Evolutionary conservation across 345 rosid species (phyloP), one percentile per base, ranked within the genome.

Genomic region (Carallia brachiata): DNA sequence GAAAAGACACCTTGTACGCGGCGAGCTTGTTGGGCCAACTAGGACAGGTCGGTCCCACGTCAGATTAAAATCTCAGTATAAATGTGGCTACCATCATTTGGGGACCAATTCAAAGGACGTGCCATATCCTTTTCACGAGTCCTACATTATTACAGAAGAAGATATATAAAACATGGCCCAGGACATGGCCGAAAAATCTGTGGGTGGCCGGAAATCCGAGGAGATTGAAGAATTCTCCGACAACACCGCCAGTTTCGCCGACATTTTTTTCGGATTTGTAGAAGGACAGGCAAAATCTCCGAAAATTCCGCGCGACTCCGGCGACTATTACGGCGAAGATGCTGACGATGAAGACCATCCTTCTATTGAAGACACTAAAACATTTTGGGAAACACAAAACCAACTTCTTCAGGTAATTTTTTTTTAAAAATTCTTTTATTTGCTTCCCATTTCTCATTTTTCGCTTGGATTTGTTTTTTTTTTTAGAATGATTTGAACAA

Each of bases 331-430:
- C 6, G 82, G 65, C 2, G 74, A 65, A 1, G 68, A 56, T 32
- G 83, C 79, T 1, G 85, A 71, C 17, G 87, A 73, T 0, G 50
- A 0, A 71, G 52, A 23, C 70, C 64, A 9, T 13, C 69, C 5
- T 59, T 71, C 65, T 62, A 68, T 73, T 16, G 86, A 87, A 74
- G 90, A 83, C 72, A 83, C 53, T 55, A 89, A 19, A 65, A 75
- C 36, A n/a, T 91, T 88, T 56, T 94, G 97, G 98, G 88, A 87
- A 7, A 69, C 84, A 6, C 96, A 94, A 63, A 86, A 81, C 53
- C 81, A 87, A 61, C 86, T 88, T 70, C 86, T 94, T 8, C 90
- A 87, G 95, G 98, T 94, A 77, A 30, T 17, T 70, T 12, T 32
- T 55, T 9, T 23, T 23, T 23, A 23, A 23, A 23, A 23, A 18